Evolutionary conservation across 441 rosid species (phyloP), one percentile per base, ranked within the genome.

Genomic region (Rhodomyrtus psidioides): DNA sequence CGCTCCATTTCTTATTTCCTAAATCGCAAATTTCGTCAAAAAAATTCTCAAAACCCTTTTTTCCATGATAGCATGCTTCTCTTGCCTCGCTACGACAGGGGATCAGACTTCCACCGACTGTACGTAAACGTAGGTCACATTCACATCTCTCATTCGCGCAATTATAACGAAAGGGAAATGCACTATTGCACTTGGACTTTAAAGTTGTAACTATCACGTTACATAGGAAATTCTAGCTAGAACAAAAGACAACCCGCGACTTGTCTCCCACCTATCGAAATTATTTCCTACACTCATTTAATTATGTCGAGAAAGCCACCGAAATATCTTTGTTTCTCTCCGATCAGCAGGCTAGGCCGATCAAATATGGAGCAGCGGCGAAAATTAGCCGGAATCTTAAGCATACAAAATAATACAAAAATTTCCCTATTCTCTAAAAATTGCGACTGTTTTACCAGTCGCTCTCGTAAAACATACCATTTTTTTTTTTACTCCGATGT

Each of bases 81-180:
- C 75, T 44, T 0, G 26, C 75, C 75, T 17, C 13, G 1, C 24
- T 5, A 30, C 74, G 8, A 7, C 16, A 4, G 3, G 23, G 1
- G 21, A 17, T 2, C 55, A 2, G 21, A 6, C 55, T 16, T 1
- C 16, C 49, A 10, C 49, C 0, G 2, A 70, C 2, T 0, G n/a
- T 10, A 23, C 5, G 4, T 12, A 21, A 21, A 1, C 15, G 1
- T 21, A 21, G 49, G 79, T 70, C 79, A 10, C 79, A 12, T 70
- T 70, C n/a, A 12, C n/a, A 39, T 39, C 79, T 39, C 46, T 10
- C 9, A 3, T 21, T 39, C 5, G 16, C 0, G n/a, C 79, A 39
- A 70, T 70, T 39, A 70, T 70, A 12, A 39, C 12, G 79, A 39
- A 70, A 39, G 79, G 8, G 51, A 39, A 39, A 15, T 13, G 12